phyloP scores from a whole-genome alignment of 176 grass and related monocot genomes.

The Rhipidocladum racemiflorum region DNA sequence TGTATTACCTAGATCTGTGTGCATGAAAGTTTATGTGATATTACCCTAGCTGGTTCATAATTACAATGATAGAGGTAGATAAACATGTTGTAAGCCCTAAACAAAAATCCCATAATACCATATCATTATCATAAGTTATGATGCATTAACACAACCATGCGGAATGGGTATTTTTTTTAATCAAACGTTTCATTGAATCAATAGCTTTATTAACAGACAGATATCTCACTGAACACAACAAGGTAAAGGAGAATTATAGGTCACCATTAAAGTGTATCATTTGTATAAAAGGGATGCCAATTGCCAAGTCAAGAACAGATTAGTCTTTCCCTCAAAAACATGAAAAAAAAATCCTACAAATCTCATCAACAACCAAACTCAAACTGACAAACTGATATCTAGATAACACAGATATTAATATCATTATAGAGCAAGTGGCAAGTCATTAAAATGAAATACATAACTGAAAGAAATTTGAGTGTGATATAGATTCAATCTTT shows the following conservation, averaged over 20 bases:
- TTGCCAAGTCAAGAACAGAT: not conserved
- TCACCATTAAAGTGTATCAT: not conserved
- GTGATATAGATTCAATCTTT: constrained; percentile 51
- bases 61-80: not conserved
- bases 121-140: not conserved
- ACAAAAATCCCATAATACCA: not conserved
- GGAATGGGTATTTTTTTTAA: not conserved
- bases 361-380: not conserved
- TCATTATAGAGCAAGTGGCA: constrained; percentile 2
- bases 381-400: not conserved
- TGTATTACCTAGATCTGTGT: not conserved
- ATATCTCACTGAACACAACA: not conserved
- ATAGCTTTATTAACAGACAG: not conserved
- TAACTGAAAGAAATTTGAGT: not conserved
- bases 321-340: constrained; percentile 6
- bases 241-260: not conserved
- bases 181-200: not conserved
- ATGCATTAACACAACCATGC: not conserved
- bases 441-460: constrained; percentile 19
- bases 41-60: not conserved
- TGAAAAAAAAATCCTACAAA: not conserved
- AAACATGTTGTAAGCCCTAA: not conserved
- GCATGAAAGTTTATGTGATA: not conserved
- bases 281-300: not conserved
- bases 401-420: constrained; percentile 5